Conservation (phyloP, 345 rosid genomes). For the Clausena lansium region DNA sequence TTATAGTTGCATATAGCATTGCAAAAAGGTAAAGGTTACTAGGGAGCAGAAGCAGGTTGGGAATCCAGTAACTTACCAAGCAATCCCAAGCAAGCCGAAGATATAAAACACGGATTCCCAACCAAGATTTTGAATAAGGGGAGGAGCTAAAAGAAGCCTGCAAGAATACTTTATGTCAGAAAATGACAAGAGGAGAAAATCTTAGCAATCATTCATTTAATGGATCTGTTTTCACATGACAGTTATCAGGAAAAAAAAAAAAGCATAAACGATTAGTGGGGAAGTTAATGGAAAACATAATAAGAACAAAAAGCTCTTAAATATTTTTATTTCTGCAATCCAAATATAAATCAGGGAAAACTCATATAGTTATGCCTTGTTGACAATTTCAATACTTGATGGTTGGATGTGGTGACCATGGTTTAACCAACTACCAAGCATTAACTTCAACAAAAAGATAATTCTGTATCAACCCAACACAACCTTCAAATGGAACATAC, state of each 20-base stretch:
- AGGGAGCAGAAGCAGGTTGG: slow-evolving; percentile 9
- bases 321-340: neutral
- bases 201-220: neutral
- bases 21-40: neutral
- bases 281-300: neutral
- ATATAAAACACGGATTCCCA: slow-evolving; percentile 93
- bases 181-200: slow-evolving; percentile 5
- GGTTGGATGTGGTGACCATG: neutral
- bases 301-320: neutral
- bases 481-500: slow-evolving; percentile 44
- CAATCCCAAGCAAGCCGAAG: slow-evolving; percentile 76
- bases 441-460: slow-evolving; percentile 5
- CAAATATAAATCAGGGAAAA: neutral
- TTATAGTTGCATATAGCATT: neutral
- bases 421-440: slow-evolving; percentile 10
- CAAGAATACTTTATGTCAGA: slow-evolving; percentile 28
- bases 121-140: slow-evolving; percentile 73
- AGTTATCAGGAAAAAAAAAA: neutral
- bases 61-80: slow-evolving; percentile 56
- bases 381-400: neutral
- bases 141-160: slow-evolving; percentile 97
- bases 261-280: neutral
- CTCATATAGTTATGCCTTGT: neutral
- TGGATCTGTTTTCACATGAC: neutral
- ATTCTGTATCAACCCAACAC: slow-evolving; percentile 4